Base-by-base conservation (phyloP, 371 early-diverging fungal genomes). In the Choanephora cucurbitarum region DNA sequence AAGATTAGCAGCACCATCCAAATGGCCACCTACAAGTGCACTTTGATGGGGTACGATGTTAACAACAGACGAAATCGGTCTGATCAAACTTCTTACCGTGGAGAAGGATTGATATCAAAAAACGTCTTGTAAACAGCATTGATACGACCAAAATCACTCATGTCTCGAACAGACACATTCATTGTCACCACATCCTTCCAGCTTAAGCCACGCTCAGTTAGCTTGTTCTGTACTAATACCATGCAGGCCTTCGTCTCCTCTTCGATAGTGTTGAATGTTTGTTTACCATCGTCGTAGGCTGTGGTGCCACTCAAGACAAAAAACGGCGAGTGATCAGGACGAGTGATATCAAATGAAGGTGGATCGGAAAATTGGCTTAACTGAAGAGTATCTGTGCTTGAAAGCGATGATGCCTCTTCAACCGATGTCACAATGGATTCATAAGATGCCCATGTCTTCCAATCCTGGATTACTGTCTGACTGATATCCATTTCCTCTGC, bases 81-180 rank as follows among this genome's bases (percentile, higher is more conserved):
- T 40, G 9, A 5, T 32, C 19, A 6, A 14, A 14, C 18, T 3
- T 21, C 49, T 31, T 72, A 87, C 87, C 88, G 60, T 22, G 92
- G 79, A 0, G 91, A 80, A 10, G 92, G 92, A 60, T 91, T 87
- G 34, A 82, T 72, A 22, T 72, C 81, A 55, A 90, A 88, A 59
- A 77, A 90, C 1, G 39, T 57, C 51, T 79, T 79, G 64, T 90
- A 91, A 1, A 81, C 72, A 3, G 51, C 50, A 59, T 91, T 91
- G 43, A 91, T 64, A 1, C 61, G 60, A 0, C 63, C 79, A 70
- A 91, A 91, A 40, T 81, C 73, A 14, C 64, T 54, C 88, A 91
- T 87, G 55, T 85, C 69, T 4, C 66, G 42, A 3, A 91, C 83
- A 61, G 75, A 84, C 1, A 91, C 84, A 46, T 83, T 79, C 75